Evolutionary conservation across 2,329 filamentous ascomycete species (phyloP), one percentile per base, ranked within the genome.

Genomic region (Incumbomyces lentus): DNA sequence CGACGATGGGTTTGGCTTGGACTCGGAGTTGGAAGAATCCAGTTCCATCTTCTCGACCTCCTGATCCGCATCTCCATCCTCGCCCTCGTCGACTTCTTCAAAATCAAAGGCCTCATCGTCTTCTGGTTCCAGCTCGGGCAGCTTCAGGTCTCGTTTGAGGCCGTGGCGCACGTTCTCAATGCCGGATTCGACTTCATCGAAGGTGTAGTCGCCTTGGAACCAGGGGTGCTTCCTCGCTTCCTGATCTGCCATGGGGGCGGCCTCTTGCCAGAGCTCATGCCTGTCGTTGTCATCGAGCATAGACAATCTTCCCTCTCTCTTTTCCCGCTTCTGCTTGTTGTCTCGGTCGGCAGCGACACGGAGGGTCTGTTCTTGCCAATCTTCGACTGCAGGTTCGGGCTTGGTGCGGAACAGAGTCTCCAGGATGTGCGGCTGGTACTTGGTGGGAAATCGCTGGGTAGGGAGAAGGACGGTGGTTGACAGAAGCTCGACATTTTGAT

Each of bases 371-470:
- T 79, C 75, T 19, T 90, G 79, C 67, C 82, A 81, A 47, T 81
- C 78, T 60, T 89, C 84, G 14, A 88, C 80, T 18, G 78, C 73
- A 0, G 86, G 85, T 55, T 92, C 86, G 40, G 88, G 74, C 62
- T 92, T 92, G 66, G 92, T 93, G 33, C 86, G 81, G 29, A 93
- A 70, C 2, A 94, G 71, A 56, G 82, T 77, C 19, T 76, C 72
- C 1, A 90, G 72, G 3, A 86, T 71, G 40, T 61, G 58, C 62
- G 84, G 78, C 49, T 86, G 79, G 4, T 75, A 81, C 55, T 75
- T 81, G 32, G 78, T 82, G 3, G 79, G 87, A 64, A 78, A 92
- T 62, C 81, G 80, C 2, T 86, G 84, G 11, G 81, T 79, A 0
- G 87, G 87, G 60, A 85, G 86, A 17, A 85, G 76, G 52, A 84